Conservation (phyloP, 352 stramenopile genomes). For the Phytophthora agathidicida region DNA sequence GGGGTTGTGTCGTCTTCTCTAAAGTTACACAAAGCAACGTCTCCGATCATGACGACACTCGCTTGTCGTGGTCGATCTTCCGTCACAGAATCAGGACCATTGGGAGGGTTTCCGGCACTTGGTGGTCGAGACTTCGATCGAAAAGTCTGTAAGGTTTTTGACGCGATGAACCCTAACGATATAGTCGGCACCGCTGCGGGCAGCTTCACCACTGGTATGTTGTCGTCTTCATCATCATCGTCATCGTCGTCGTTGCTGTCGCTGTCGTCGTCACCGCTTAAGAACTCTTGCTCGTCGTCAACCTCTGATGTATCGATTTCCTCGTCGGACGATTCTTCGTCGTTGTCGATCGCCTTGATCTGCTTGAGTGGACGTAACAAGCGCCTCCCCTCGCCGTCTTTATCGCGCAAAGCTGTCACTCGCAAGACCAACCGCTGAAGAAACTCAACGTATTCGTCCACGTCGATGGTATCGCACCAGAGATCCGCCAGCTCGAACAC, state of each 20-base stretch:
- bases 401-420: slow-evolving; percentile 41
- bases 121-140: slow-evolving; percentile 18
- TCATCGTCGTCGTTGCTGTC: slow-evolving; percentile 43
- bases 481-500: slow-evolving; percentile 77
- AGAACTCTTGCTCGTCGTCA: slow-evolving; percentile 36
- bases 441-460: slow-evolving; percentile 67
- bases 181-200: not conserved
- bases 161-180: slow-evolving; percentile 22
- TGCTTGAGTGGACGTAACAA: slow-evolving; percentile 52
- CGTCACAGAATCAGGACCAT: not conserved
- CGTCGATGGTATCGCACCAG: slow-evolving; percentile 78
- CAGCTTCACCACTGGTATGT: slow-evolving; percentile 8
- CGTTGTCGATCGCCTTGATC: slow-evolving; percentile 51
- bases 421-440: slow-evolving; percentile 42
- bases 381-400: slow-evolving; percentile 23
- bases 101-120: not conserved
- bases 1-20: not conserved
- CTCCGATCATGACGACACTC: slow-evolving; percentile 37
- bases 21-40: slow-evolving; percentile 25
- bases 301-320: slow-evolving; percentile 20
- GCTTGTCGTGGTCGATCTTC: slow-evolving; percentile 18
- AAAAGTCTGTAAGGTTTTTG: slow-evolving; percentile 24
- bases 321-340: slow-evolving; percentile 38
- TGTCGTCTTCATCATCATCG: slow-evolving; percentile 31
- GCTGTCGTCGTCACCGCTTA: slow-evolving; percentile 6